Evolutionary conservation across 495 filamentous ascomycete species (phyloP).

Genomic region (Aspergillus coremiiformis): DNA sequence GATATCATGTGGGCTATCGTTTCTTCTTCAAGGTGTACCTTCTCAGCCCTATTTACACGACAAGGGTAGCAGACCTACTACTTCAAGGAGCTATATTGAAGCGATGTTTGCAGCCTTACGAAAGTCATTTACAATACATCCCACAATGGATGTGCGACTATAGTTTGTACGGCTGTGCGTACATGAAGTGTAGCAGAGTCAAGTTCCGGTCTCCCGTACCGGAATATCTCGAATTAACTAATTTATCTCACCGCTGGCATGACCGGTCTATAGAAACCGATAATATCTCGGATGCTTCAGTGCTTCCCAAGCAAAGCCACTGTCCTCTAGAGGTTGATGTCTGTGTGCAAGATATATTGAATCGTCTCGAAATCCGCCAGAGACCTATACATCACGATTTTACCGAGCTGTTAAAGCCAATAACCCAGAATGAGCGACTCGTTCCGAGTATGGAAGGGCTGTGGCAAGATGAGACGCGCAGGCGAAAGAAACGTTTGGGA

Average conservation of each 20-base stretch:
- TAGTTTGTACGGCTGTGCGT: conserved; percentile 89
- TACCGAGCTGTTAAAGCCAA: conserved; percentile 59
- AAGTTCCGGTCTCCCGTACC: conserved; percentile 74
- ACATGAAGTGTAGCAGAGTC: conserved; percentile 62
- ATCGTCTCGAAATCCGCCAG: conserved; percentile 63
- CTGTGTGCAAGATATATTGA: conserved; percentile 80
- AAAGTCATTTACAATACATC: conserved; percentile 85
- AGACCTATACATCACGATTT: conserved; percentile 84
- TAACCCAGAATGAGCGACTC: conserved; percentile 61
- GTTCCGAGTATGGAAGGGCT: conserved; percentile 91
- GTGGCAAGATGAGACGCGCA: conserved; percentile 83
- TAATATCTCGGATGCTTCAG: conserved; percentile 49
- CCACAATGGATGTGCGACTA: conserved; percentile 98
- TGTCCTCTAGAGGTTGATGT: conserved; percentile 86
- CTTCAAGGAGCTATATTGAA: conserved; percentile 81
- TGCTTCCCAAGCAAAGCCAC: conserved; percentile 71
- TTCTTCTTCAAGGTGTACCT: conserved; percentile 94
- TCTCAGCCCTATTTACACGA: conserved; percentile 75
- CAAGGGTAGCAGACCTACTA: conserved; percentile 73
- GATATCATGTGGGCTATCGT: conserved; percentile 84
- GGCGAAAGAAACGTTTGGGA: conserved; percentile 64
- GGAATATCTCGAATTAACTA: conserved; percentile 48
- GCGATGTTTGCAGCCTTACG: conserved; percentile 77
- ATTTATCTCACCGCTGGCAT: conserved; percentile 67
- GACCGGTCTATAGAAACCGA: conserved; percentile 54